Evolutionary conservation across 2,329 filamentous ascomycete genomes (phyloP), one percentile per base, ranked within the genome.

Genomic region (Nothophoma quercina): DNA sequence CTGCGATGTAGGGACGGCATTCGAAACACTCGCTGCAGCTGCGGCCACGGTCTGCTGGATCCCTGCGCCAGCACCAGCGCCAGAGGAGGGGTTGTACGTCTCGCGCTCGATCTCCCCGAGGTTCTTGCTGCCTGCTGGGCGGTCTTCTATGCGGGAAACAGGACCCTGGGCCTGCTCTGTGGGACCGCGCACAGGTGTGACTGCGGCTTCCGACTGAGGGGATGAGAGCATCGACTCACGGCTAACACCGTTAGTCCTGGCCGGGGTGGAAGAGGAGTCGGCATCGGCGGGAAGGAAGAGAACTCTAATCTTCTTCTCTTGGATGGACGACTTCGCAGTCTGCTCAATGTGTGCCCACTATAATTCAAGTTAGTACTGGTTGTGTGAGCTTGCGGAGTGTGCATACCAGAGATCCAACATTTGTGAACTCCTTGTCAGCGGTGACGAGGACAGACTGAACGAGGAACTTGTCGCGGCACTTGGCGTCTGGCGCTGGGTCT

Each of bases 391-490:
- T 2, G 8, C 13, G 19, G 21, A 26, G 7, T 29, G 4, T 26
- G 55, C 88, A 67, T 83, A 96, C 91, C 69, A 97, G 91, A 36
- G 90, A 84, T 40, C 88, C 83, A 58, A 96, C 86, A 71, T 89
- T 96, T 53, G 83, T 82, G 67, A 90, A 91, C 69, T 96, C 91
- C 78, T 92, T 90, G 70, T 96, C 90, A 59, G 87, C 82, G 18
- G 88, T 88, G 62, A 97, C 90, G 43, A 87, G 82, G 40, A 96
- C 90, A 21, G 93, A 96, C 78, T 98, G 93, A 28, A 98, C 93
- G 47, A 98, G 85, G 77, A 98, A 98, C 81, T 98, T 98, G 83
- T 98, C 93, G 75, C 91, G 89, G 81, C 95, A 99, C 76, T 91
- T 93, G 58, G 89, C 87, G 73, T 96, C 93, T 51, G 82, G 76